phyloP scores from a whole-genome alignment of 176 grass and related monocot species.

The Thalia dealbata region DNA sequence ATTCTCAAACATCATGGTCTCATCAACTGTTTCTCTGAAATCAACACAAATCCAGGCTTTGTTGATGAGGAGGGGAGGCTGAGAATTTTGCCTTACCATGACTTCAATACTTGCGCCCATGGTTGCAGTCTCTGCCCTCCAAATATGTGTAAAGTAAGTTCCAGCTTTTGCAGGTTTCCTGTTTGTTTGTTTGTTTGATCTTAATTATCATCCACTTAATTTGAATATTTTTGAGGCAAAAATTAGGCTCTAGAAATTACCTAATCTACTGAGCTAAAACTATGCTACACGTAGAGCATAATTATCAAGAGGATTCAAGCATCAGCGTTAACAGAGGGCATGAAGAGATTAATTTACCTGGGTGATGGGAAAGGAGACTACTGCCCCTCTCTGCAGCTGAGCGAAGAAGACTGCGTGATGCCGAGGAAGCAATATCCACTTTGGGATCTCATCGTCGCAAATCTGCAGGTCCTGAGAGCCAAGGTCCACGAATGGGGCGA shows the following conservation, averaged over 20 bases:
- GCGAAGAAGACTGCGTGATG: conserved; percentile 51
- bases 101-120: conserved; percentile 35
- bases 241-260: too few relatives aligned
- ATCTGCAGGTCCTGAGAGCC: conserved; percentile 25
- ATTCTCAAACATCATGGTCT: conserved; percentile 74
- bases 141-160: conserved; percentile 88
- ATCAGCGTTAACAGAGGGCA: not conserved
- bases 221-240: too few relatives aligned
- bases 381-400: conserved; percentile 54
- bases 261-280: not conserved
- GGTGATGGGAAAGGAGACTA: conserved; percentile 85
- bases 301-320: conserved; percentile 53
- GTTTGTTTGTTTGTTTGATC: too few relatives aligned
- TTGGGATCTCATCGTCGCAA: conserved; percentile 46
- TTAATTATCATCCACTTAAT: too few relatives aligned
- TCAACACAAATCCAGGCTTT: conserved; percentile 50
- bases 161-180: too few relatives aligned
- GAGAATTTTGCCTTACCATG: conserved; percentile 43
- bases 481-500: conserved; percentile 42
- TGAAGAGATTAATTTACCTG: conserved; percentile 47
- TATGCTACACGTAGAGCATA: conserved; percentile 26
- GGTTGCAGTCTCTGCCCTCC: conserved; percentile 70
- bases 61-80: conserved; percentile 65
- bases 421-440: conserved; percentile 57
- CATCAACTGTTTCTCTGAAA: conserved; percentile 44